Conservation (phyloP, 1,284 basidiomycete genomes). For the Microbotryomycetes sp. region DNA sequence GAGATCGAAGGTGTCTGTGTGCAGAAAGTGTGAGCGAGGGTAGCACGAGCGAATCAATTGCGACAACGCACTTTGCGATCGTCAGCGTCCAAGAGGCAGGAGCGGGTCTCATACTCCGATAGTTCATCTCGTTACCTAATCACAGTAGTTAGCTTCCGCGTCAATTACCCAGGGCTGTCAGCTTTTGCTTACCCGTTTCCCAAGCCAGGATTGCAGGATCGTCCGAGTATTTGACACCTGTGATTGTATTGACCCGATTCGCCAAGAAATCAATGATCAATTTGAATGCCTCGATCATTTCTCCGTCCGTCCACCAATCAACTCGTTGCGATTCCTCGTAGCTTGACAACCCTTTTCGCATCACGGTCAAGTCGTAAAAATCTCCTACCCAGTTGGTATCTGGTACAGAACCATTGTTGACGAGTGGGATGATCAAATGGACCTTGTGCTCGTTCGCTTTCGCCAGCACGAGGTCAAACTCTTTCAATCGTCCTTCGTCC, state of each 20-base stretch:
- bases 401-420: constrained; percentile 34
- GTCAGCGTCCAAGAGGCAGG: constrained; percentile 34
- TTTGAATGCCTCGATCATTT: constrained; percentile 34
- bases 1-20: constrained; percentile 34
- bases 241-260: constrained; percentile 38
- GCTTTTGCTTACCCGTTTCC: constrained; percentile 37
- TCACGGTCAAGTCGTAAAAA: constrained; percentile 11
- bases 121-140: constrained; percentile 11
- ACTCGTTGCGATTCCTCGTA: constrained; percentile 22
- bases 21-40: not conserved
- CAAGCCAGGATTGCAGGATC: constrained; percentile 39
- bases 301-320: constrained; percentile 30
- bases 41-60: not conserved
- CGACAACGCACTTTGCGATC: constrained; percentile 18
- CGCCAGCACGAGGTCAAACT: constrained; percentile 33
- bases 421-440: constrained; percentile 33
- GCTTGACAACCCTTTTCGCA: constrained; percentile 21
- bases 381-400: constrained; percentile 29
- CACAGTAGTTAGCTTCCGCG: not conserved
- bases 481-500: constrained; percentile 27
- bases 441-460: constrained; percentile 31
- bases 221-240: constrained; percentile 35
- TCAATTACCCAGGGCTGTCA: constrained; percentile 12
- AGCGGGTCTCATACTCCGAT: constrained; percentile 32
- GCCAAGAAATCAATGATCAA: constrained; percentile 35